Evolutionary conservation across 805 yeast genomes (phyloP).

Genomic region (Yamadazyma tumulicola): DNA sequence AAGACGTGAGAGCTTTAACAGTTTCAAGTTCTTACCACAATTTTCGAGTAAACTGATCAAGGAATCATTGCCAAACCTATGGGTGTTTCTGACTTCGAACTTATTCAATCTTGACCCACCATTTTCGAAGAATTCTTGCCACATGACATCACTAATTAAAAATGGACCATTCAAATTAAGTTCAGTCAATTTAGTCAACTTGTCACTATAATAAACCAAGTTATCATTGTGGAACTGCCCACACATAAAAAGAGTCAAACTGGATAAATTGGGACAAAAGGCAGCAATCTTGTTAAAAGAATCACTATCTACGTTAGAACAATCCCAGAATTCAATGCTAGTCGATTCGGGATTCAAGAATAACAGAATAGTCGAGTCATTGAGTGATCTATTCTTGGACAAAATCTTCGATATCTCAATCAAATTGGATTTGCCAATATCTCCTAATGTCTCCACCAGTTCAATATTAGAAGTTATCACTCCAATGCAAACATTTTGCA

Average conservation of each 20-base stretch:
- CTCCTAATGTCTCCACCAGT: slow-evolving; percentile 81
- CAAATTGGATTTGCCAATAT: slow-evolving; percentile 72
- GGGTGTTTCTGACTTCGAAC: slow-evolving; percentile 76
- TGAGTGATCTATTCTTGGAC: slow-evolving; percentile 76
- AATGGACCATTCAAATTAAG: slow-evolving; percentile 87
- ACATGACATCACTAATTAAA: slow-evolving; percentile 66
- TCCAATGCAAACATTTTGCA: slow-evolving; percentile 80
- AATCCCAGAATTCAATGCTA: slow-evolving; percentile 81
- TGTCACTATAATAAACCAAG: slow-evolving; percentile 56
- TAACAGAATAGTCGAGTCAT: slow-evolving; percentile 66
- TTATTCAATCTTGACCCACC: slow-evolving; percentile 52
- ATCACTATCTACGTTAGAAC: slow-evolving; percentile 70
- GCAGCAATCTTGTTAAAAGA: slow-evolving; percentile 70
- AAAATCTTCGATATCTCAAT: slow-evolving; percentile 71
- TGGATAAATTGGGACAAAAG: slow-evolving; percentile 68
- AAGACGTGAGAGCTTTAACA: slow-evolving; percentile 60
- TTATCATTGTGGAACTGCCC: slow-evolving; percentile 85
- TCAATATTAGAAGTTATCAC: slow-evolving; percentile 63
- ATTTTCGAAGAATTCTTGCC: slow-evolving; percentile 71
- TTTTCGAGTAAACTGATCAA: slow-evolving; percentile 58
- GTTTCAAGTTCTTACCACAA: slow-evolving; percentile 51
- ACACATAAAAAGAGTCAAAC: slow-evolving; percentile 79
- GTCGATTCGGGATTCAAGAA: slow-evolving; percentile 62
- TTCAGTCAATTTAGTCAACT: slow-evolving; percentile 51
- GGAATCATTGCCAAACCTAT: slow-evolving; percentile 70